phyloP scores from a whole-genome alignment of 148 eudicot species.

The Nepenthes mirabilis region DNA sequence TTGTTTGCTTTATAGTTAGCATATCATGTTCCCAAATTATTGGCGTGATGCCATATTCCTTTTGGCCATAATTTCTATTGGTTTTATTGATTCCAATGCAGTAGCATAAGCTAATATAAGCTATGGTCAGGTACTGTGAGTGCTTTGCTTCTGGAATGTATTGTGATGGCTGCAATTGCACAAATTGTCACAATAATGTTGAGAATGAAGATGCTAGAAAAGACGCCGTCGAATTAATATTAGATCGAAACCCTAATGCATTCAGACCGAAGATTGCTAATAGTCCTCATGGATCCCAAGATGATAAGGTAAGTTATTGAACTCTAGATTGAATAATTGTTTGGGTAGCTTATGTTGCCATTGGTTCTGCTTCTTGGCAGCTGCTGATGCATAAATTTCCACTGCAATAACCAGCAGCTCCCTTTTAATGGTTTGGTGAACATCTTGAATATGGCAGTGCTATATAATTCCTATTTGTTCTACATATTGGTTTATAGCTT shows the following conservation, averaged over 20 bases:
- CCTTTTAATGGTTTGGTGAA: too few species aligned
- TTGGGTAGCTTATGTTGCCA: neutral
- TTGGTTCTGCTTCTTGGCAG: conserved; percentile 1
- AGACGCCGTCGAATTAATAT: conserved; percentile 34
- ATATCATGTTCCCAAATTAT: neutral
- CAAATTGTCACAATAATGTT: conserved; percentile 51
- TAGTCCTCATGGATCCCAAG: conserved; percentile 43
- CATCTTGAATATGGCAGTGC: too few species aligned
- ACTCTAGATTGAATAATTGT: neutral
- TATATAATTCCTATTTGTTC: too few species aligned
- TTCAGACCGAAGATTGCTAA: conserved; percentile 62
- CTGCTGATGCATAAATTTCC: too few species aligned
- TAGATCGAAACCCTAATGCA: conserved; percentile 70
- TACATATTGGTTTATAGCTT: too few species aligned
- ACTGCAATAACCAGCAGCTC: too few species aligned
- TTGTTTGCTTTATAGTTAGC: neutral
- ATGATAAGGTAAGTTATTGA: conserved; percentile 32
- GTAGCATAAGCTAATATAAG: conserved; percentile 6
- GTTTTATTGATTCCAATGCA: neutral
- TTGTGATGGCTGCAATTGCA: conserved; percentile 78
- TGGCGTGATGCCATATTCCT: neutral
- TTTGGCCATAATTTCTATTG: neutral
- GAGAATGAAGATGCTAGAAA: conserved; percentile 49
- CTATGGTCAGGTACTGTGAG: conserved; percentile 64
- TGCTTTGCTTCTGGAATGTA: conserved; percentile 67